Base-by-base conservation (phyloP, 345 rosid species). In the Aethionema arabicum region DNA sequence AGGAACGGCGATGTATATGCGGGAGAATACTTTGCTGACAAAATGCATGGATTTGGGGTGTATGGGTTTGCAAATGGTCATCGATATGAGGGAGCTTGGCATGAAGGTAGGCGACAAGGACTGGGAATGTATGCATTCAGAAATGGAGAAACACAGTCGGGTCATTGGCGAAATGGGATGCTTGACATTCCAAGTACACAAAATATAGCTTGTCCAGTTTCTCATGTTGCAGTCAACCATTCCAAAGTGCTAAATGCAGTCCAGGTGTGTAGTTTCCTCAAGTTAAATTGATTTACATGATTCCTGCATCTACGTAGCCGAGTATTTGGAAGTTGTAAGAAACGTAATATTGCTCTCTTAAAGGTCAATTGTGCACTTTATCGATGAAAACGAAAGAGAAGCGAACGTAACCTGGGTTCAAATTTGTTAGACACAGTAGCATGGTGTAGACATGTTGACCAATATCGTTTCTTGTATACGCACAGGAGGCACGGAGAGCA, bases 61-160 rank as follows among this genome's bases (percentile, higher is more conserved):
- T 92, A 89, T 70, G 64, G 59, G 8, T 92, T 92, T 72, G 98
- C 88, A 21, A 89, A 89, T 67, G 97, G 95, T 50, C 97, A 89
- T 77, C 81, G 80, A 1, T 89, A 85, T n/a, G 98, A 87, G 67
- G 98, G 98, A 67, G 95, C 97, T 36, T 89, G 97, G 97, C 97
- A 92, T 71, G 98, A 92, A 76, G 93, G 98, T 60, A 79, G 90
- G 66, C 74, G 98, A 74, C 91, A 92, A 78, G 98, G 97, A 48
- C 97, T 92, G 52, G 97, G 98, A 46, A 89, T 85, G 97, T 89
- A 92, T 72, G 85, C 96, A 2, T 92, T 89, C 74, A 80, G 95
- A 74, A 89, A 85, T 74, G 95, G 97, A 64, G 98, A 92, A 72
- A 81, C 91, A 41, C 95, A 89, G 68, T 78, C 98, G 5, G 98